Evolutionary conservation across 306 rosid genomes (phyloP), one percentile per base, ranked within the genome.

Genomic region (Macrotyloma uniflorum): DNA sequence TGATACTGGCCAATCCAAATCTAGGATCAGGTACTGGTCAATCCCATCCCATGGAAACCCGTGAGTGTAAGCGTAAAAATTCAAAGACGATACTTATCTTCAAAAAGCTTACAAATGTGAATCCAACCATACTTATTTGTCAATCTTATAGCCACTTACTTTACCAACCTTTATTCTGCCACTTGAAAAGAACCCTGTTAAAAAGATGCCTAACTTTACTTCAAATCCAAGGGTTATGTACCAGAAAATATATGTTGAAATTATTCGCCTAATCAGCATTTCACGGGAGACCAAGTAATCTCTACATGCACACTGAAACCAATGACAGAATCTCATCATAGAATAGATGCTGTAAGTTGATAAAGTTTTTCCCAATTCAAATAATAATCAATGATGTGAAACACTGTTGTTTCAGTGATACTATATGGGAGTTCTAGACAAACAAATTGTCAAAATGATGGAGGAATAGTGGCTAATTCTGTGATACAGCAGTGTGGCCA

Each of bases 401-500:
- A 1, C 38, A 67, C 36, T 26, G 50, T 22, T 22, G 5, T 20
- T 23, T 55, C 55, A 67, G 73, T 43, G 55, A 43, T 23, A 13
- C 22, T 67, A 12, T 12, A 2, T 5, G 40, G n/a, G 20, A n/a
- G 6, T 22, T 67, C 23, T 20, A 38, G 33, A 18, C 14, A 35
- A 32, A 42, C 54, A 10, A 40, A 5, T 40, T 36, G 28, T 66
- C 13, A 65, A 46, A 46, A 65, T 40, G 23, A 67, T 6, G 12
- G 62, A 78, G 0, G 33, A 15, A 7, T 8, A 32, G 49, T 67
- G 58, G 58, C 85, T 67, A 93, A 66, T 91, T 75, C 78, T 87
- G 93, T 10, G 98, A 83, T 63, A 85, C 42, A 2, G 88, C 80
- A 12, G 83, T 69, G 4, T 83, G 89, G 3, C 97, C 96, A 15